Conservation (phyloP, 371 early-diverging fungal species). For the Dentiscutata heterogama region DNA sequence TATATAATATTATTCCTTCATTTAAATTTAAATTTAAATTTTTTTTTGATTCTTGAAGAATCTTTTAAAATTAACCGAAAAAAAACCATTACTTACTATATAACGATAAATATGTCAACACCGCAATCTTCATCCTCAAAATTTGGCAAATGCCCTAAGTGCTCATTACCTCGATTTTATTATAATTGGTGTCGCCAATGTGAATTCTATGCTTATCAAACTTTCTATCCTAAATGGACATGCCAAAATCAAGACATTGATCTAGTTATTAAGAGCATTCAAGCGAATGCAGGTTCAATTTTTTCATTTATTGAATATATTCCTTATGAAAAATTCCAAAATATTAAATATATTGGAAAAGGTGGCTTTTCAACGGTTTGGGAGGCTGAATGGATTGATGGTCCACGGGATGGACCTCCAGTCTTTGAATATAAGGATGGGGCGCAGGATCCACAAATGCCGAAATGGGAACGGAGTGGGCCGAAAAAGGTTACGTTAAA, state of each 20-base stretch:
- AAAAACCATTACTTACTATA: too few species aligned
- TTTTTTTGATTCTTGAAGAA: too few species aligned
- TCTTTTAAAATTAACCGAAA: too few species aligned
- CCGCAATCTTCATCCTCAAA: too few species aligned
- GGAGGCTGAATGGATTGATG: constrained; percentile 28
- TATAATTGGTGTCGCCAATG: too few species aligned
- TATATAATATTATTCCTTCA: too few species aligned
- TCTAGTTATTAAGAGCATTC: constrained; percentile 4
- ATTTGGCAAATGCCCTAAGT: too few species aligned
- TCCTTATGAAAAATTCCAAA: constrained; percentile 2
- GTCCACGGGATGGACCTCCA: constrained; percentile 3
- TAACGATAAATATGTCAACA: too few species aligned
- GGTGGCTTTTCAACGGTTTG: constrained; percentile 26
- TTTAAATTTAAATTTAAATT: too few species aligned
- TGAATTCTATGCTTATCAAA: too few species aligned
- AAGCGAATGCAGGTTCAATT: constrained; percentile 5
- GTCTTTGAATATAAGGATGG: too few species aligned
- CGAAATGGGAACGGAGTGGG: not conserved
- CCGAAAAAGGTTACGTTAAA: not conserved
- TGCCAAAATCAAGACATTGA: constrained; percentile 18
- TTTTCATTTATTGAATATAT: constrained; percentile 32
- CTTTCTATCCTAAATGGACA: constrained; percentile 11
- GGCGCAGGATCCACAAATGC: not conserved
- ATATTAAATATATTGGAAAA: constrained; percentile 6
- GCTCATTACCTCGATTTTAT: too few species aligned